Evolutionary conservation across 371 early-diverging fungal species (phyloP), one percentile per base, ranked within the genome.

Genomic region (Entomophthora muscae): DNA sequence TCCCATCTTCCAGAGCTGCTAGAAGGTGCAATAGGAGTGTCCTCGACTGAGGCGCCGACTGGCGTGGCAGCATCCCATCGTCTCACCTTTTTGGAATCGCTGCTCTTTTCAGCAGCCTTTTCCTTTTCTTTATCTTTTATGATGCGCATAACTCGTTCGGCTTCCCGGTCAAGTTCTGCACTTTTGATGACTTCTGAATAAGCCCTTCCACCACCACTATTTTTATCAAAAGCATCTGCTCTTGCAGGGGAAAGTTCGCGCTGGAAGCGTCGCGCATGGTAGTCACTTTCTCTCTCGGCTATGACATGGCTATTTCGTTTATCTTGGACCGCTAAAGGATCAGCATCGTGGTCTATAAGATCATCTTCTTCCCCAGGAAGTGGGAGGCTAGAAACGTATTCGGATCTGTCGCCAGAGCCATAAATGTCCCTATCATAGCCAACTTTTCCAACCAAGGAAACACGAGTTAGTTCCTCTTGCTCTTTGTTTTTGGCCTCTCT

Each of bases 61-160:
- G 91, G 84, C n/a, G 86, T 86, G 12, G 82, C 83, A 2, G 85
- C 82, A 68, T 93, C 93, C 93, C 93, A 93, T 66, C 90, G 77
- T 68, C 92, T 75, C 69, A 88, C 88, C 65, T 79, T 77, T 61
- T 61, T 69, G 60, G 12, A 69, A 65, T 58, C 75, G 70, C 23
- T 75, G 72, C 22, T 71, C 67, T 24, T 74, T 33, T 30, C 68
- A 51, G 72, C 75, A 22, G 71, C 75, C 66, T 77, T 72, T 52
- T 73, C 70, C 23, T 64, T 64, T 67, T 84, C 83, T 66, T 78
- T 83, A 63, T 79, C 78, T 69, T 78, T 83, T 23, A 61, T 61
- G 10, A 42, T 22, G 13, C 42, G 72, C 61, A 77, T 56, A 10
- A 91, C 73, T 32, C 83, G 71, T 26, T 82, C 83, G 57, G 88